These are phyloP conservation scores for Cystoderma amianthinum DNA, from an alignment of 768 basidiomycete species.

Conservation along the genomic window DNA sequence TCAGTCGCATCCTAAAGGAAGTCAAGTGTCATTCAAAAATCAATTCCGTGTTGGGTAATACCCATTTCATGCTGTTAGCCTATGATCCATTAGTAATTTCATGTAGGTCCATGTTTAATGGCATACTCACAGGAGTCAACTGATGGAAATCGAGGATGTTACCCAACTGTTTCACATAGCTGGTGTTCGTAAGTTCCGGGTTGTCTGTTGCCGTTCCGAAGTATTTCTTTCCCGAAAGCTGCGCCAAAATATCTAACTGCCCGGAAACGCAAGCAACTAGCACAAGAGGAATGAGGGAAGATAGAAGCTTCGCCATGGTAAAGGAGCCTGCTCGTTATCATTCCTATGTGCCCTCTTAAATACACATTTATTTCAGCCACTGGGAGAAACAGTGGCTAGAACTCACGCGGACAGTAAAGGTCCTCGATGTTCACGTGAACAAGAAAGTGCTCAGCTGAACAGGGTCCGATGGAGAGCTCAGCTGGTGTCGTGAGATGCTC, in stretches of 20 bases:
- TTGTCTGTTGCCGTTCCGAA: conserved; percentile 47
- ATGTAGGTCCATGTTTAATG: too few relatives aligned
- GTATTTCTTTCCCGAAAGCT: conserved; percentile 36
- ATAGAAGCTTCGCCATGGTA: background rate
- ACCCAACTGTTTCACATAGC: conserved; percentile 30
- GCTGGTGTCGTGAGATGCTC: too few relatives aligned
- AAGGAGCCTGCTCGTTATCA: background rate
- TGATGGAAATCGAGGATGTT: conserved; percentile 32
- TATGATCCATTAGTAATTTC: conserved; percentile 3
- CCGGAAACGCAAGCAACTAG: conserved; percentile 20
- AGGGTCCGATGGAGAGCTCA: too few relatives aligned
- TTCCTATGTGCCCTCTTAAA: background rate
- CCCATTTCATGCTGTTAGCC: conserved; percentile 53
- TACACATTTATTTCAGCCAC: background rate
- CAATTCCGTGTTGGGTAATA: conserved; percentile 7
- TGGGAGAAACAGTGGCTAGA: background rate
- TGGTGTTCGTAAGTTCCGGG: conserved; percentile 29
- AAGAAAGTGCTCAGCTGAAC: too few relatives aligned
- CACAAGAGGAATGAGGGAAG: conserved; percentile 1
- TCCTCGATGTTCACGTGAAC: background rate
- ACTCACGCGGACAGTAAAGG: too few relatives aligned
- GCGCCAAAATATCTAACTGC: conserved; percentile 43
- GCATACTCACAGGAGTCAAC: conserved; percentile 30
- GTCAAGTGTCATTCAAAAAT: background rate
- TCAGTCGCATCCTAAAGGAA: conserved; percentile 41